Conservation (phyloP, 2,329 filamentous ascomycete genomes). For the Nothophoma quercina region DNA sequence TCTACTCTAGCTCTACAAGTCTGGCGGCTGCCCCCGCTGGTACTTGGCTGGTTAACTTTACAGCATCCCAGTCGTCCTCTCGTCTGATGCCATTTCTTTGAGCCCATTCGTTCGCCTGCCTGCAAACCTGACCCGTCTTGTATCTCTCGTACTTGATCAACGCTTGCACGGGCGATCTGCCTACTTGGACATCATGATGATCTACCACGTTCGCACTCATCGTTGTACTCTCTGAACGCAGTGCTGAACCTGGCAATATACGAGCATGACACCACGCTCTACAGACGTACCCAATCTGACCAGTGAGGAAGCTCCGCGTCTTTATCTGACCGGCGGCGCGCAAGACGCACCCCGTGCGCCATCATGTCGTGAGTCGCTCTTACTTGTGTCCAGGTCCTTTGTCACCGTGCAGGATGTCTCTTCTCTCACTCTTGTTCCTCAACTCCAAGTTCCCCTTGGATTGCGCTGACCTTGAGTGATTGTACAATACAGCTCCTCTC, state of each 20-base stretch:
- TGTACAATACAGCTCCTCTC: slow-evolving; percentile 48
- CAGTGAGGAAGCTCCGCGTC: slow-evolving; percentile 41
- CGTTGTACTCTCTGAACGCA: slow-evolving; percentile 41
- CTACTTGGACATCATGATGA: slow-evolving; percentile 50
- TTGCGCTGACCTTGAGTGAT: slow-evolving; percentile 42
- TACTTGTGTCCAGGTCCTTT: slow-evolving; percentile 15
- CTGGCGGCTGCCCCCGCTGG: slow-evolving; percentile 38
- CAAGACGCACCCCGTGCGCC: slow-evolving; percentile 33
- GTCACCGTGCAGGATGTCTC: background rate
- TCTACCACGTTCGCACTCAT: slow-evolving; percentile 44
- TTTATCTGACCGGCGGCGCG: slow-evolving; percentile 28
- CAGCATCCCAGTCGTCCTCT: slow-evolving; percentile 43
- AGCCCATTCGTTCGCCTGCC: slow-evolving; percentile 46
- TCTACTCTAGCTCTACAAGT: slow-evolving; percentile 30
- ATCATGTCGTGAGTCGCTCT: slow-evolving; percentile 51
- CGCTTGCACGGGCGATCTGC: slow-evolving; percentile 44
- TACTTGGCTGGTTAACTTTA: slow-evolving; percentile 41
- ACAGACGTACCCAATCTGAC: slow-evolving; percentile 34
- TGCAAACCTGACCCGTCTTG: slow-evolving; percentile 48
- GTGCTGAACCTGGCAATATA: slow-evolving; percentile 38
- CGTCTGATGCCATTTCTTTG: slow-evolving; percentile 32
- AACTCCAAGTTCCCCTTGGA: slow-evolving; percentile 11
- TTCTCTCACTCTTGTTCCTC: slow-evolving; percentile 13
- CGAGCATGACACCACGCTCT: slow-evolving; percentile 46
- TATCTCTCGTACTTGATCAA: slow-evolving; percentile 52